These are phyloP conservation scores for Rossbeevera mucosa DNA, from an alignment of 768 basidiomycete species.

Conservation along the genomic window DNA sequence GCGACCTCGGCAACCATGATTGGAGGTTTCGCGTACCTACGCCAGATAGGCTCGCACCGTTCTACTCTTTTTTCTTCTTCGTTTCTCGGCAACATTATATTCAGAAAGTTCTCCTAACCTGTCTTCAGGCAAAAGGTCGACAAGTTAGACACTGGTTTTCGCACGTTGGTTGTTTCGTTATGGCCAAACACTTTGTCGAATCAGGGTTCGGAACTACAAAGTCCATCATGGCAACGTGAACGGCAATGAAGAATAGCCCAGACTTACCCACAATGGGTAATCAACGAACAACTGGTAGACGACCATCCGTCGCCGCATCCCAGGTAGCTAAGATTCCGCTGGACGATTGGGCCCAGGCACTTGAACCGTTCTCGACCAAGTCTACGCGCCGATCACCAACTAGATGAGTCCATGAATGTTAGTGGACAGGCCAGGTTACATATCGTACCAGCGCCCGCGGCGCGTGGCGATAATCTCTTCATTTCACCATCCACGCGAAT, in stretches of 20 bases:
- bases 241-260: background rate
- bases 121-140: background rate
- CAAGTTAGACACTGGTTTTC: background rate
- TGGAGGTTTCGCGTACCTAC: background rate
- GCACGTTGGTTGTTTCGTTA: constrained; percentile 1
- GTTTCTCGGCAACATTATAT: constrained; percentile 1
- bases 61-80: background rate
- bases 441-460: background rate
- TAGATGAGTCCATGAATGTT: background rate
- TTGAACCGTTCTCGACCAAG: background rate
- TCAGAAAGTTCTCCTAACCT: background rate
- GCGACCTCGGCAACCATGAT: background rate
- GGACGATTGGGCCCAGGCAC: background rate
- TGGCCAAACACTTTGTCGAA: background rate
- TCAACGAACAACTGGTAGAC: constrained; percentile 1
- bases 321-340: background rate
- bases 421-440: constrained; percentile 1
- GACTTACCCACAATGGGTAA: constrained; percentile 2
- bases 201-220: background rate
- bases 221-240: background rate
- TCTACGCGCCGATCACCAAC: background rate
- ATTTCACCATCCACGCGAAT: background rate
- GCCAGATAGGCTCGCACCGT: background rate
- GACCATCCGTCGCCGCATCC: background rate
- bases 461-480: background rate